These are phyloP conservation scores for Jaltomata sinuosa DNA, from an alignment of 257 asterid species.

Conservation along the genomic window DNA sequence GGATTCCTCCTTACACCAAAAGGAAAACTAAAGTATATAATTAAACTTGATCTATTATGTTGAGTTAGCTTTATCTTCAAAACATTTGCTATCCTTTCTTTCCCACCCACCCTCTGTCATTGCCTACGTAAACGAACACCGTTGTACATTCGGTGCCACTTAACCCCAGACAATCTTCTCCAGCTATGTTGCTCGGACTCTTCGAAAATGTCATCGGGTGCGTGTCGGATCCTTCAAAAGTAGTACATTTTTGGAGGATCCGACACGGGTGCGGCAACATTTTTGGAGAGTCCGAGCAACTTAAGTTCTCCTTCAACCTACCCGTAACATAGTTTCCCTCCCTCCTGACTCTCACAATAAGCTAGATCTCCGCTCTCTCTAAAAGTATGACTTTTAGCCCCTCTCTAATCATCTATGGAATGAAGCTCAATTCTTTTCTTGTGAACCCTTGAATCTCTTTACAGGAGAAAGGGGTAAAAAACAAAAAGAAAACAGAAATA, in stretches of 20 bases:
- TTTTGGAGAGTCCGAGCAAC: too few relatives aligned
- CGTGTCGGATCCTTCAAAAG: too few relatives aligned
- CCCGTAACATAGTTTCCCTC: neutral
- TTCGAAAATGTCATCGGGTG: too few relatives aligned
- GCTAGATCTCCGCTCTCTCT: neutral
- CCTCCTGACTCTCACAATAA: neutral
- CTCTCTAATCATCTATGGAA: neutral
- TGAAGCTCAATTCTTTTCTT: neutral
- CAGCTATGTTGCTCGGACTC: too few relatives aligned
- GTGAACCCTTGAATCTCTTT: neutral
- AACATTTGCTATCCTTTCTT: neutral
- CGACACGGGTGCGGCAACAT: too few relatives aligned
- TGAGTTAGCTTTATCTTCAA: neutral
- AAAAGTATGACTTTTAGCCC: neutral
- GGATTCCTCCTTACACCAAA: neutral
- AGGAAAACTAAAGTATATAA: neutral
- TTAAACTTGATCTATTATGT: neutral
- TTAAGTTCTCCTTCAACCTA: too few relatives aligned
- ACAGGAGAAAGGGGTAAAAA: neutral
- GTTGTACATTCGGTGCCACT: neutral
- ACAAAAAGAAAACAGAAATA: neutral
- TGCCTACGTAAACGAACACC: neutral
- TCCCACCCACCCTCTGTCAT: neutral
- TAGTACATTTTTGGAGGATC: too few relatives aligned
- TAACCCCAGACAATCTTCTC: neutral